A percentile compares a stretch with the other conserved stretches of the same genome.
These are phyloP conservation scores for Grifola frondosa DNA, from an alignment of 1,284 basidiomycete genomes.

Conservation along the genomic window DNA sequence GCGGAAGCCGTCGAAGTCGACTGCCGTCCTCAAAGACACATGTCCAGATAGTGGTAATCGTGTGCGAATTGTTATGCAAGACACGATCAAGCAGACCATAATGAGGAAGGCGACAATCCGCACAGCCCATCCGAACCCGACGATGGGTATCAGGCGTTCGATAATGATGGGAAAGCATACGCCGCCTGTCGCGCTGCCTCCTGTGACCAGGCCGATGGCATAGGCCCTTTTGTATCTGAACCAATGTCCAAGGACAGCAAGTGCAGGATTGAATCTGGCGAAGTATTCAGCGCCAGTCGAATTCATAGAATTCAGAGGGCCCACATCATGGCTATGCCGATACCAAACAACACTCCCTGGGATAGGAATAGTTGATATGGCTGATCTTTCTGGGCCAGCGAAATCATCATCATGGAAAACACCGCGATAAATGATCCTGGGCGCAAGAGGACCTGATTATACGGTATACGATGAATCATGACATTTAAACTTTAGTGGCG, in stretches of 20 bases:
- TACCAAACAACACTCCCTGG: constrained; percentile 35
- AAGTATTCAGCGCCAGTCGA: background rate
- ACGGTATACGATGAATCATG: background rate
- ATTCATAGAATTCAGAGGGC: constrained; percentile 1
- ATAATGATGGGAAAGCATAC: constrained; percentile 65
- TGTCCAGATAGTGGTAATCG: constrained; percentile 24
- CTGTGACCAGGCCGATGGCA: constrained; percentile 49
- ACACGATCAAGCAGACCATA: constrained; percentile 28
- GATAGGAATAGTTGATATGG: constrained; percentile 38
- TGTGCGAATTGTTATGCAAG: constrained; percentile 31
- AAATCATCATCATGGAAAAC: constrained; percentile 36
- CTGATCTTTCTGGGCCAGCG: constrained; percentile 31
- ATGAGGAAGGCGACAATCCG: constrained; percentile 34
- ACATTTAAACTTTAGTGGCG: background rate
- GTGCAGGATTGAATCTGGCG: constrained; percentile 8
- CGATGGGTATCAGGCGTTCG: constrained; percentile 48
- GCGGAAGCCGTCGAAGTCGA: constrained; percentile 33
- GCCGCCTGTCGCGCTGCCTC: constrained; percentile 47
- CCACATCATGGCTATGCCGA: constrained; percentile 34
- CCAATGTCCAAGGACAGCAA: constrained; percentile 17
- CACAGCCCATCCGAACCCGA: constrained; percentile 65
- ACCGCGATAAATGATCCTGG: constrained; percentile 33
- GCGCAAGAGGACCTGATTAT: constrained; percentile 28
- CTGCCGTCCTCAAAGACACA: constrained; percentile 20
- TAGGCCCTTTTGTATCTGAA: constrained; percentile 45